Conservation (phyloP, 2,329 filamentous ascomycete species). For the Colletotrichum incanum region DNA sequence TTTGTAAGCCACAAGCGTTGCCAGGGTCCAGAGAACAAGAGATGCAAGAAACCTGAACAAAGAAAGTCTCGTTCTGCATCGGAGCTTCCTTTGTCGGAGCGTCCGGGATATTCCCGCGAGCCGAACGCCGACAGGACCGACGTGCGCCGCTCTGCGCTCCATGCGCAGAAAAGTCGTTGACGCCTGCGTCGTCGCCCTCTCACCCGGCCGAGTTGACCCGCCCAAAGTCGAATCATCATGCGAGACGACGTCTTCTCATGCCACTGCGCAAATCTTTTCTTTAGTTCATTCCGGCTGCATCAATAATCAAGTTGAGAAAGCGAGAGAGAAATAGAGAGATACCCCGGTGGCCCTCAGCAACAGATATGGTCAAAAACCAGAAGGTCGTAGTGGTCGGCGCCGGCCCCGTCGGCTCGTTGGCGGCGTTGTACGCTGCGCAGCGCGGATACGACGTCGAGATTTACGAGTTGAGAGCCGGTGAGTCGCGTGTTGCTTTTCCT, state of each 20-base stretch:
- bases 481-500: slow-evolving; percentile 51
- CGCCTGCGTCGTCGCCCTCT: slow-evolving; percentile 13
- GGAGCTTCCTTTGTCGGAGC: slow-evolving; percentile 40
- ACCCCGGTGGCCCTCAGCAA: not conserved
- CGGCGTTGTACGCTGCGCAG: slow-evolving; percentile 91
- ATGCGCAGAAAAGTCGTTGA: slow-evolving; percentile 32
- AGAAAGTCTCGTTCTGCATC: slow-evolving; percentile 2
- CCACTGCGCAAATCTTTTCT: slow-evolving; percentile 12
- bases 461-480: slow-evolving; percentile 94
- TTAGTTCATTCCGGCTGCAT: not conserved
- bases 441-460: slow-evolving; percentile 92
- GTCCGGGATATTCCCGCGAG: slow-evolving; percentile 36
- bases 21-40: slow-evolving; percentile 6
- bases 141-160: slow-evolving; percentile 9
- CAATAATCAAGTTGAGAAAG: not conserved
- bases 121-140: slow-evolving; percentile 3
- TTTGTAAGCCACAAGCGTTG: slow-evolving; percentile 16
- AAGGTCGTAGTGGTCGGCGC: slow-evolving; percentile 91
- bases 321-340: not conserved
- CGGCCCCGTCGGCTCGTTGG: slow-evolving; percentile 92
- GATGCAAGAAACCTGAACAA: slow-evolving; percentile 2
- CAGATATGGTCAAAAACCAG: slow-evolving; percentile 60
- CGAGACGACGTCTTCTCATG: slow-evolving; percentile 16
- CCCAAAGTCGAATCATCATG: slow-evolving; percentile 33
- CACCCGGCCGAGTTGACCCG: slow-evolving; percentile 31